Evolutionary conservation across 2,329 filamentous ascomycete genomes (phyloP), one percentile per base, ranked within the genome.

Genomic region (Monosporascus sp.): DNA sequence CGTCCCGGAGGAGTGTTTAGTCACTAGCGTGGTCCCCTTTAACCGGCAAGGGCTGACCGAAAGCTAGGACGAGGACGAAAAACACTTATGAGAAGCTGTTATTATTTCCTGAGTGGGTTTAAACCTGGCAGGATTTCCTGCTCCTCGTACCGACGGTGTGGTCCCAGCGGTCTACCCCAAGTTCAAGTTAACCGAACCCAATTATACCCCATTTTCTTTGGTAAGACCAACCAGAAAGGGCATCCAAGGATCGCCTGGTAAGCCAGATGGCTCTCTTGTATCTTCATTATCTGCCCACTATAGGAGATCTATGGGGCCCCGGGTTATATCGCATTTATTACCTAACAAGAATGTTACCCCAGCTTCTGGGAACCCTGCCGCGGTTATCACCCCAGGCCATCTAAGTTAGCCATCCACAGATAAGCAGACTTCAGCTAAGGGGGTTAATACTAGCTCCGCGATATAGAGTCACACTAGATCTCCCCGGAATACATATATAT

Each of bases 401-500:
- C 9, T 20, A 22, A 31, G 44, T 52, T 24, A 17, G 22, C 48
- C 50, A 53, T 44, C 52, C 55, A 53, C 37, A 52, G 55, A 54
- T 59, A 58, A 55, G 47, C 49, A 37, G 49, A 50, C 37, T 52
- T 39, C 17, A n/a, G 18, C 37, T 49, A 55, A 59, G 55, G 58
- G 55, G 48, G 18, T 15, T 35, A 44, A 44, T 35, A 44, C 37
- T 24, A 22, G n/a, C 49, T 48, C 37, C 47, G 45, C 39, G 52
- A 49, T 37, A 50, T 48, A 51, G 48, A 47, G 43, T 46, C 27
- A 55, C 47, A 54, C 47, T 52, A 52, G 47, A 53, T 50, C 39
- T 20, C 18, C 18, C 18, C 4, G 22, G 22, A 37, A 27, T 46
- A 27, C 45, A 49, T 57, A 57, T 57, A 53, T 59, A 52, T 51